Conservation (phyloP, 805 yeast species). For the Candida saitoana region DNA sequence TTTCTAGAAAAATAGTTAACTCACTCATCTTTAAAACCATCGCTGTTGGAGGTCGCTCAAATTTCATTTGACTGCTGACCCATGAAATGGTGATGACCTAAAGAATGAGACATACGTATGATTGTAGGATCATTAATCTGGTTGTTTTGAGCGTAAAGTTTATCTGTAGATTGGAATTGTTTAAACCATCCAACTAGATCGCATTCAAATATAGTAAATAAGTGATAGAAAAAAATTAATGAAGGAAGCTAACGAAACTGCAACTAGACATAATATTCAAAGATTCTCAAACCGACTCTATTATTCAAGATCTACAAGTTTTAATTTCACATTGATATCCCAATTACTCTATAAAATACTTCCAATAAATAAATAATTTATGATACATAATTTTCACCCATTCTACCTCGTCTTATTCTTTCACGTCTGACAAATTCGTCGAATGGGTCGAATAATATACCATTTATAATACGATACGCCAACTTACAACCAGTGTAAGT, state of each 20-base stretch:
- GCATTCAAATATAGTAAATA: too few species aligned
- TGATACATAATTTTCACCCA: constrained; percentile 38
- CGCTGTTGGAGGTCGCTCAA: constrained; percentile 93
- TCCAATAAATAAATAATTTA: constrained; percentile 1
- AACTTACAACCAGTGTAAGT: constrained; percentile 22
- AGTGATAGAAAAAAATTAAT: too few species aligned
- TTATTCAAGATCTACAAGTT: too few species aligned
- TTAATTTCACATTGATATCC: not conserved
- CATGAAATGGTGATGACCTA: constrained; percentile 98
- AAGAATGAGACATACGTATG: constrained; percentile 59
- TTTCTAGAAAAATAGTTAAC: constrained; percentile 23
- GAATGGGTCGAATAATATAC: constrained; percentile 23
- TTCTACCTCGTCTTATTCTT: constrained; percentile 36
- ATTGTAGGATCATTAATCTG: not conserved
- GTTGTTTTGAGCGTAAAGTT: too few species aligned
- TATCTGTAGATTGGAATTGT: too few species aligned
- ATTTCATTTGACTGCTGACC: constrained; percentile 54
- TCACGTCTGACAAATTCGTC: constrained; percentile 31
- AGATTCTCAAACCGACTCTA: too few species aligned
- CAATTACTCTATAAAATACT: not conserved
- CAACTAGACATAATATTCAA: too few species aligned
- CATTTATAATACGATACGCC: constrained; percentile 27
- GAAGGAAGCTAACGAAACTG: too few species aligned
- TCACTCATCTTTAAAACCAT: constrained; percentile 89
- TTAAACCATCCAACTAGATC: too few species aligned